Base-by-base conservation (phyloP, 805 yeast species). In the Martiniozyma abietophila region DNA sequence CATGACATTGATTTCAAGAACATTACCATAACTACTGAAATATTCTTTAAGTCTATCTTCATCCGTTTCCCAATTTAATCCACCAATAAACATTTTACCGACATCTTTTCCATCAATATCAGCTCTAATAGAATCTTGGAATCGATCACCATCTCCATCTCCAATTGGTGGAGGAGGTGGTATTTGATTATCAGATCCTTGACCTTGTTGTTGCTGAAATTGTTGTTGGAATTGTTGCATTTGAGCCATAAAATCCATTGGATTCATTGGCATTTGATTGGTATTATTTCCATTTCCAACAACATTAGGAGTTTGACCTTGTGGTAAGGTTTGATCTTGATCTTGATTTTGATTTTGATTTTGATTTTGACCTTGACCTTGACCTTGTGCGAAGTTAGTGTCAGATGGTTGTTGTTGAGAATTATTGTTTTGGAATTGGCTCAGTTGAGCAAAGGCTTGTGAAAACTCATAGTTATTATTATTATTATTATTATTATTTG, bases 61-160 rank as follows among this genome's bases (percentile, higher is more conserved):
- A 10, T 88, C 78, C 11, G 98, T 89, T 53, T 89, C 96, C 97
- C 97, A 89, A 52, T 89, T 92, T 49, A 89, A 74, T 32, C 98
- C 98, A 43, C 98, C 98, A 57, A 85, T 74, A 51, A 86, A 86
- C 94, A 86, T 82, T 54, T 86, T 86, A 35, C 94, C 94, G 44
- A 77, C 77, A 49, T 83, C 95, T 44, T 76, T 72, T 43, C 51
- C 46, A 21, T 72, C 59, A 43, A 74, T 54, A 56, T 75, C 71
- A 11, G 72, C 74, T 40, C 59, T 67, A 24, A 60, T 59, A 17
- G 48, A 29, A 36, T 54, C 58, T 27, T 48, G 49, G 34, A 44
- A 47, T 31, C 16, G 21, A 11, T 21, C 27, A 21, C 18, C 32
- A 5, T 39, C 41, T 18, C 26, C 33, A 8, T 16, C 21, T 14